Base-by-base conservation (phyloP, 352 stramenopile species). In the Globisporangium iwayamae region DNA sequence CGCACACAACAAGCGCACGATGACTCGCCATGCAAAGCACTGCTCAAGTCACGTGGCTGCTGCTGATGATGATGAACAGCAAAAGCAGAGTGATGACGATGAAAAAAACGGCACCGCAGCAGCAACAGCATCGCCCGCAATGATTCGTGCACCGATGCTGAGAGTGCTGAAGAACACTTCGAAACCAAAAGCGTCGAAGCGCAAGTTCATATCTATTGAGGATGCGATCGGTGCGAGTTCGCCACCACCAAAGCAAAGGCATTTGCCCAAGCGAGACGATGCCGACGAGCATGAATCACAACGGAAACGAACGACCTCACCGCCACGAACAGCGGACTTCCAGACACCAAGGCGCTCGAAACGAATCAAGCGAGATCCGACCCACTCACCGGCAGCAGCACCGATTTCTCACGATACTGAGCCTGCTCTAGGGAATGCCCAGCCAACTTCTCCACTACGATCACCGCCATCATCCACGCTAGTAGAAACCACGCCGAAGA, bases 331-430 rank as follows among this genome's bases (percentile, higher is more conserved):
- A 55, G 22, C 56, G 34, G 41, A 20, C 32, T 14, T 64, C 3
- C 58, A 57, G 36, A 66, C 60, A 8, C 60, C 60, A 0, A 53
- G 50, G 13, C 41, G 50, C 20, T 60, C 50, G 28, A 66, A 66
- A 22, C 51, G 60, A 3, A 55, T 54, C 51, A 66, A 38, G 25
- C 60, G 30, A 30, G 51, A 66, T 10, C 60, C 60, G 13, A 60
- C 16, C 0, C 60, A 56, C 5, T 66, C 60, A 2, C 60, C 60
- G 2, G 16, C 25, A 7, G 28, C 6, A 4, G 22, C 38, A n/a
- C n/a, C 58, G 20, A 60, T 28, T 0, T 36, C 4, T 5, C 39
- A 34, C 22, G 41, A 53, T 14, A 18, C 25, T 7, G 6, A 36
- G 32, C 2, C 52, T 20, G 18, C 32, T 1, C 16, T 11, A 13